Evolutionary conservation across 192 early-diverging fungal genomes (phyloP).

Genomic region (Backusella circina): DNA sequence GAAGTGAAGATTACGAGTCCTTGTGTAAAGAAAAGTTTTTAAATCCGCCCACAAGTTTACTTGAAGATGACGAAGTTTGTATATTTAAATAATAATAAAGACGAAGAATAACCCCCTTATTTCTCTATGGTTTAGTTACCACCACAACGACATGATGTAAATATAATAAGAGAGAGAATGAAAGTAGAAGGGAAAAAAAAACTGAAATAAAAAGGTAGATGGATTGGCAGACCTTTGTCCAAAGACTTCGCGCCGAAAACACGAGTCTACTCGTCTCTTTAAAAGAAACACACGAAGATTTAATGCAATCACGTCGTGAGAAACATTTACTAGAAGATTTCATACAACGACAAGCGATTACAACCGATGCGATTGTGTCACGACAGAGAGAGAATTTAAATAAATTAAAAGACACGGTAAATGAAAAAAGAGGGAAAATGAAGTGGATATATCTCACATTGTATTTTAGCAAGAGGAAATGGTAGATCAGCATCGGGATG

Average conservation of each 20-base stretch:
- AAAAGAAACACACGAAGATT: background rate
- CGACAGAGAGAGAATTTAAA: background rate
- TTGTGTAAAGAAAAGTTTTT: slow-evolving; percentile 10
- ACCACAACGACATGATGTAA: background rate
- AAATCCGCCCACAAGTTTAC: slow-evolving; percentile 1
- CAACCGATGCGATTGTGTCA: background rate
- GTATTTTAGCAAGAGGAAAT: background rate
- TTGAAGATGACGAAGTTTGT: background rate
- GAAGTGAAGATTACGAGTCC: background rate
- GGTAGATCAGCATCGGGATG: background rate
- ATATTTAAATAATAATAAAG: background rate
- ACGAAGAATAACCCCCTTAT: background rate
- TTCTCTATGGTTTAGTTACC: background rate
- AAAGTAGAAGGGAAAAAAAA: background rate
- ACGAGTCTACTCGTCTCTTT: background rate
- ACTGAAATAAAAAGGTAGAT: background rate
- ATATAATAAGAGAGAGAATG: too few relatives aligned
- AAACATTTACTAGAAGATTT: background rate
- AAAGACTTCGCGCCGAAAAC: background rate
- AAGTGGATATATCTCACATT: background rate
- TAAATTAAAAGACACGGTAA: background rate
- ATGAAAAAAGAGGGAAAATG: background rate
- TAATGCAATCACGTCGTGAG: slow-evolving; percentile 2
- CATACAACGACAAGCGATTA: background rate
- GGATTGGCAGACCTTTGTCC: background rate